Evolutionary conservation across 2,329 filamentous ascomycete genomes (phyloP).

Genomic region (Emmonsiellopsis sp.): DNA sequence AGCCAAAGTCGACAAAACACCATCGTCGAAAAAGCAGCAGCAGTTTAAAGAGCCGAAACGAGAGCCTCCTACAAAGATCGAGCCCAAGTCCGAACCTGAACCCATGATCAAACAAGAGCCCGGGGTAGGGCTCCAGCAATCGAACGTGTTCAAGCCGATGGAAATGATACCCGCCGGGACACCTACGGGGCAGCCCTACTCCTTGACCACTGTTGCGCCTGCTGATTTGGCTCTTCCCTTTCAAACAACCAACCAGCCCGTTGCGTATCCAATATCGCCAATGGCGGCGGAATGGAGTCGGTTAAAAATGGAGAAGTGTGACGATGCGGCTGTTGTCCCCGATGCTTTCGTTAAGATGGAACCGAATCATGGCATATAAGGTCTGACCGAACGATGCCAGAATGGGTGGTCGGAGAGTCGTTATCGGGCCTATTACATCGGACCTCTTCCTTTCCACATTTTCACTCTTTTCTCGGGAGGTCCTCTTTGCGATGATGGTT

Average conservation of each 20-base stretch:
- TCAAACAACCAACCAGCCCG: conserved; percentile 4
- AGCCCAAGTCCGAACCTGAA: not conserved
- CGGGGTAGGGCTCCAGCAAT: conserved; percentile 2
- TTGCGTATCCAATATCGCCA: conserved; percentile 6
- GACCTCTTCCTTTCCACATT: no score
- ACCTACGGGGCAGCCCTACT: not conserved
- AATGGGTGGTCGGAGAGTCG: no score
- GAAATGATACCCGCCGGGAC: not conserved
- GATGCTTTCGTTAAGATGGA: conserved; percentile 19
- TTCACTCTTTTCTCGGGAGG: no score
- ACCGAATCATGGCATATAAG: not conserved
- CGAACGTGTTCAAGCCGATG: not conserved
- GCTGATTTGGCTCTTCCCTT: conserved; percentile 14
- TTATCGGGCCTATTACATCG: no score
- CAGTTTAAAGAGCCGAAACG: conserved; percentile 5
- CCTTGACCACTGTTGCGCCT: conserved; percentile 11
- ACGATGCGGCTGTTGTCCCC: conserved; percentile 8
- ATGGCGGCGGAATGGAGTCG: conserved; percentile 16
- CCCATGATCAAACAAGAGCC: conserved; percentile 6
- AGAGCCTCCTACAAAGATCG: not conserved
- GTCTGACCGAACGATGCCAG: not conserved
- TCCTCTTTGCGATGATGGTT: no score
- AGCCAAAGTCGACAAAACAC: conserved; percentile 11
- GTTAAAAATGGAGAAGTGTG: conserved; percentile 16
- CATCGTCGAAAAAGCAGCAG: conserved; percentile 12